These are phyloP conservation scores for Tetrahymena elliotti DNA, from an alignment of 73 alveolate genomes.

Conservation along the genomic window DNA sequence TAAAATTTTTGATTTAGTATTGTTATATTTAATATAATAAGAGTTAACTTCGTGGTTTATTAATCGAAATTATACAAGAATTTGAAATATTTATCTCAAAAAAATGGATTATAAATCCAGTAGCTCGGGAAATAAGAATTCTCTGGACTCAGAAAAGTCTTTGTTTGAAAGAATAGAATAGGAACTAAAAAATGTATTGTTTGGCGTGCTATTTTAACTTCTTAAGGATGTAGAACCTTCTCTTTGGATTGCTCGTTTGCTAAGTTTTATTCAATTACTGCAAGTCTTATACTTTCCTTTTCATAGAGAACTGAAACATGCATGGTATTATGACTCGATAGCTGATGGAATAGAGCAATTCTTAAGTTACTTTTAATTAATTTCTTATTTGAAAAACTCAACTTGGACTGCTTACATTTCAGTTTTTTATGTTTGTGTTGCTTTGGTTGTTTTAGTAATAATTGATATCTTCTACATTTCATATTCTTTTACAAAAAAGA, in stretches of 20 bases:
- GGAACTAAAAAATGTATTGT: slow-evolving; percentile 26
- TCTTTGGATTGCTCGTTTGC: slow-evolving; percentile 27
- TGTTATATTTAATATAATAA: no score
- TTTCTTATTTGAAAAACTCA: slow-evolving; percentile 17
- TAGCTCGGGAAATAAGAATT: not conserved
- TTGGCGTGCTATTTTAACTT: slow-evolving; percentile 34
- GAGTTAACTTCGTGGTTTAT: not conserved
- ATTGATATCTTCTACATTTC: slow-evolving; percentile 45
- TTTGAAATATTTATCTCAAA: no score
- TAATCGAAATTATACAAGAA: not conserved
- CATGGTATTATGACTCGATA: slow-evolving; percentile 33
- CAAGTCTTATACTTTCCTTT: slow-evolving; percentile 38
- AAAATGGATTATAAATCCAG: not conserved
- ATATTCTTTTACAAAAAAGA: slow-evolving; percentile 37
- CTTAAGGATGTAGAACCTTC: slow-evolving; percentile 46
- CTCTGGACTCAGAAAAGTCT: slow-evolving; percentile 44
- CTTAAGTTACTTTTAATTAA: slow-evolving; percentile 30
- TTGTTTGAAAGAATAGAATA: slow-evolving; percentile 38
- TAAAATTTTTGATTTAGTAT: no score
- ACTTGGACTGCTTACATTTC: slow-evolving; percentile 25
- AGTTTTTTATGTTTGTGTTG: slow-evolving; percentile 22
- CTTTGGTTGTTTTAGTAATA: slow-evolving; percentile 26
- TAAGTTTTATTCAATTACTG: slow-evolving; percentile 36
- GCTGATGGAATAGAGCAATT: not conserved
- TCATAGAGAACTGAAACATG: slow-evolving; percentile 15